Evolutionary conservation across 441 rosid species (phyloP), one percentile per base, ranked within the genome.

Genomic region (Euphorbia corollata): DNA sequence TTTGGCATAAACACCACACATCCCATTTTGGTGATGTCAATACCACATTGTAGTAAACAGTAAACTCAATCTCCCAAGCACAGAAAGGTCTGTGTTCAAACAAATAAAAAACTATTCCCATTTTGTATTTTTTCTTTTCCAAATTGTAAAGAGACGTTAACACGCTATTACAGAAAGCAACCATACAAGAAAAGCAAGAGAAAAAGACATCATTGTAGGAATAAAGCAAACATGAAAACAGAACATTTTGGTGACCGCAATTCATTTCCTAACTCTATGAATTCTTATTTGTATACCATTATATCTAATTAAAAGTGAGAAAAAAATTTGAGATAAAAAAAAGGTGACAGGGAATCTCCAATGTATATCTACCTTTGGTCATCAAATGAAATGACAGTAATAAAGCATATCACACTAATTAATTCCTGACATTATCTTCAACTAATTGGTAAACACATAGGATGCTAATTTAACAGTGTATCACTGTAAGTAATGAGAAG

Each of bases 171-270:
- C 30, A 47, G 15, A 67, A 63, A 48, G 74, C n/a, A 68, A 69
- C 18, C 60, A 69, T 59, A 47, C 57, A 70, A 56, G 41, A 74
- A 74, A 78, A 68, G 75, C 68, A 74, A 18, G 72, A 51, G 41
- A 59, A 36, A 66, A 77, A 65, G 63, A 54, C 12, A 74, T 32
- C 63, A 59, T 16, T 68, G 59, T 75, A 74, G 66, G 71, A 77
- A 80, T 71, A 74, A 74, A 73, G 77, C 58, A 82, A 78, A 77
- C 43, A 38, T 70, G 71, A 72, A 78, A 61, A 74, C 60, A 61
- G 41, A 72, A 64, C 12, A 13, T 32, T 57, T 27, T 60, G 36
- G 15, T 54, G 53, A 79, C 64, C 73, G 76, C 67, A 81, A 75
- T 68, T 73, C 57, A 78, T 73, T 65, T 63, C 53, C 69, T 69